phyloP scores from a whole-genome alignment of 2,329 filamentous ascomycete species.

The Nemania diffusa region DNA sequence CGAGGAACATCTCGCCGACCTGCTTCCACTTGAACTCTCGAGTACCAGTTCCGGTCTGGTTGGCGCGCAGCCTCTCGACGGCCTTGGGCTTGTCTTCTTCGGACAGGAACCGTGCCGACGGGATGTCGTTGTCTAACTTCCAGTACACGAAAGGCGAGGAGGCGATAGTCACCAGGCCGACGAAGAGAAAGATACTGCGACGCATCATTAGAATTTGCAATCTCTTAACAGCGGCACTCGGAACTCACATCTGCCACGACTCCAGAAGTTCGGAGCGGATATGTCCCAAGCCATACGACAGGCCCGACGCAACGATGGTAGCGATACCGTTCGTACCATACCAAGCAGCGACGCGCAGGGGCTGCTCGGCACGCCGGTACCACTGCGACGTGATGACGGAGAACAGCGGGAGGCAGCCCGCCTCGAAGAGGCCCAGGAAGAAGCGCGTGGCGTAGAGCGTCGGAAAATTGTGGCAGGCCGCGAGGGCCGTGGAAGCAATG shows the following conservation, averaged over 20 bases:
- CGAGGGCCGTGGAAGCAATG: constrained; percentile 62
- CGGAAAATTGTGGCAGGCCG: constrained; percentile 61
- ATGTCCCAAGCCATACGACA: constrained; percentile 64
- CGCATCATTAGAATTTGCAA: constrained; percentile 3
- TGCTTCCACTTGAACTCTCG: constrained; percentile 64
- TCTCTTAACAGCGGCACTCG: neutral
- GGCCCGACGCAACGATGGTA: constrained; percentile 55
- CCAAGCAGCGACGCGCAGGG: constrained; percentile 66
- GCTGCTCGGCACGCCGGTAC: constrained; percentile 70
- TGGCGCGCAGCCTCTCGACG: constrained; percentile 63
- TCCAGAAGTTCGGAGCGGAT: constrained; percentile 58
- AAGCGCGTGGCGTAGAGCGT: constrained; percentile 63
- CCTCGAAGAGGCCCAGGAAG: constrained; percentile 68
- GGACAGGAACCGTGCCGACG: constrained; percentile 66
- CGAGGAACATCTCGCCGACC: constrained; percentile 61
- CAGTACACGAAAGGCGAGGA: constrained; percentile 68
- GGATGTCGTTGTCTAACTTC: constrained; percentile 68
- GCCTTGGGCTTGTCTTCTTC: constrained; percentile 69
- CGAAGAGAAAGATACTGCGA: constrained; percentile 66
- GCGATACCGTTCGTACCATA: constrained; percentile 70
- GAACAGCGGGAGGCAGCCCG: constrained; percentile 60
- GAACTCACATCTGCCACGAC: constrained; percentile 55
- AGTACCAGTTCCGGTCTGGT: constrained; percentile 65
- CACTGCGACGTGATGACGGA: constrained; percentile 70
- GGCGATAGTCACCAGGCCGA: constrained; percentile 68